A percentile compares a stretch with the other conserved stretches of the same genome.
These are phyloP conservation scores for Tephrocybe sp. DNA, from an alignment of 768 basidiomycete genomes.

Conservation along the genomic window DNA sequence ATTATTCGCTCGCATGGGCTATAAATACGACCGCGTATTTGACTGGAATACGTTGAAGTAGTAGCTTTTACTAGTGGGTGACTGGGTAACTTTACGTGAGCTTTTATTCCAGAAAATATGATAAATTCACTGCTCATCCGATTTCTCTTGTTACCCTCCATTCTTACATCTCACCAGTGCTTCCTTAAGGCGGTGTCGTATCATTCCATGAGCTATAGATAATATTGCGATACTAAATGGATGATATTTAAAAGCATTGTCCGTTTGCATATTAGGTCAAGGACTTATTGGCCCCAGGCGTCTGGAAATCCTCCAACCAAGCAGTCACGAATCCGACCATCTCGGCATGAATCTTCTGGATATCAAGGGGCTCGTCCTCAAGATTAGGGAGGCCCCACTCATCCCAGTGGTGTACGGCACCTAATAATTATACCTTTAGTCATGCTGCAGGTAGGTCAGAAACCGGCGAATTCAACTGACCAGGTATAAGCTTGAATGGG, in stretches of 20 bases:
- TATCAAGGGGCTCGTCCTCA: slow-evolving; percentile 68
- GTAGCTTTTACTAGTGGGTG: no score
- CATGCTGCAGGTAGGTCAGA: background rate
- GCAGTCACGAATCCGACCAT: slow-evolving; percentile 74
- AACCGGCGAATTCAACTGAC: slow-evolving; percentile 32
- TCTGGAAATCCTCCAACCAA: slow-evolving; percentile 62
- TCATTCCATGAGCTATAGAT: no score
- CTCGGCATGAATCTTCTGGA: slow-evolving; percentile 75
- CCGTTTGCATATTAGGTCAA: no score
- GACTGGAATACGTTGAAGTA: no score
- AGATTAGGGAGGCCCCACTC: slow-evolving; percentile 71
- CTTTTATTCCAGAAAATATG: no score
- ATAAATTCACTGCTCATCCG: no score
- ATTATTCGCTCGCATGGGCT: slow-evolving; percentile 94
- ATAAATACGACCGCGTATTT: slow-evolving; percentile 99
- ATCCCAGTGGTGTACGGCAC: slow-evolving; percentile 72
- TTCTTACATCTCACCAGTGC: no score
- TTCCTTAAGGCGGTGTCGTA: no score
- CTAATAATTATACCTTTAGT: slow-evolving; percentile 28
- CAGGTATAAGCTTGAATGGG: slow-evolving; percentile 86
- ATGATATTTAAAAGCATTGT: no score
- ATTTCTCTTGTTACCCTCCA: no score
- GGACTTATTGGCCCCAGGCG: slow-evolving; percentile 17
- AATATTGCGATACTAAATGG: no score
- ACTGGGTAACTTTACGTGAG: no score